Evolutionary conservation across 192 early-diverging fungal species (phyloP).

Genomic region (Gryganskiella cystojenkinii): DNA sequence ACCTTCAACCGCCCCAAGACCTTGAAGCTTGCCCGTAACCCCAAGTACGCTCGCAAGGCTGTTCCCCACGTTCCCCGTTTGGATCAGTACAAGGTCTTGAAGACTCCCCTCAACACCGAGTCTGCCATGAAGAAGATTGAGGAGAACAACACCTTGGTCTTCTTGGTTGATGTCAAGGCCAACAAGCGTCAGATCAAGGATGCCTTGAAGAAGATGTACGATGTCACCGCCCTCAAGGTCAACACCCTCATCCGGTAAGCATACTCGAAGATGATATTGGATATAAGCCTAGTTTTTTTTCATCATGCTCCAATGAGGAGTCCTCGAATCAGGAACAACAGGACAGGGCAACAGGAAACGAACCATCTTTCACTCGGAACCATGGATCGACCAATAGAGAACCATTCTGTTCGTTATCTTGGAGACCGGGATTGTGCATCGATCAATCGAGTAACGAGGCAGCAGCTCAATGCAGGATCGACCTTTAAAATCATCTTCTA

Average conservation of each 20-base stretch:
- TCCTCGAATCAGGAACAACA: too few relatives aligned
- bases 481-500: too few relatives aligned
- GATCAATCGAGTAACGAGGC: too few relatives aligned
- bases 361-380: too few relatives aligned
- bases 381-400: too few relatives aligned
- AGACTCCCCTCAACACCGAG: slow-evolving; percentile 96
- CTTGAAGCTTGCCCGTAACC: slow-evolving; percentile 84
- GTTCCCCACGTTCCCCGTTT: slow-evolving; percentile 80
- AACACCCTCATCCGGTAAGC: slow-evolving; percentile 94
- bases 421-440: too few relatives aligned
- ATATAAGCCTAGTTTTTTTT: too few relatives aligned
- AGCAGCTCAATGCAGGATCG: too few relatives aligned
- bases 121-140: slow-evolving; percentile 99
- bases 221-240: slow-evolving; percentile 94
- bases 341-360: too few relatives aligned
- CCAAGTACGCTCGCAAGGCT: slow-evolving; percentile 95
- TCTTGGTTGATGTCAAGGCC: slow-evolving; percentile 94
- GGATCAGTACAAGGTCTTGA: slow-evolving; percentile 92
- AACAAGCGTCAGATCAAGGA: slow-evolving; percentile 99
- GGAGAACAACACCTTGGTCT: slow-evolving; percentile 99
- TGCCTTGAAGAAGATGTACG: slow-evolving; percentile 96
- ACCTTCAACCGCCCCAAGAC: slow-evolving; percentile 98
- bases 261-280: neutral
- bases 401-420: too few relatives aligned
- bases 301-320: too few relatives aligned